These are phyloP conservation scores for Fusarium decemcellulare DNA, from an alignment of 2,329 filamentous ascomycete genomes.

Conservation along the genomic window DNA sequence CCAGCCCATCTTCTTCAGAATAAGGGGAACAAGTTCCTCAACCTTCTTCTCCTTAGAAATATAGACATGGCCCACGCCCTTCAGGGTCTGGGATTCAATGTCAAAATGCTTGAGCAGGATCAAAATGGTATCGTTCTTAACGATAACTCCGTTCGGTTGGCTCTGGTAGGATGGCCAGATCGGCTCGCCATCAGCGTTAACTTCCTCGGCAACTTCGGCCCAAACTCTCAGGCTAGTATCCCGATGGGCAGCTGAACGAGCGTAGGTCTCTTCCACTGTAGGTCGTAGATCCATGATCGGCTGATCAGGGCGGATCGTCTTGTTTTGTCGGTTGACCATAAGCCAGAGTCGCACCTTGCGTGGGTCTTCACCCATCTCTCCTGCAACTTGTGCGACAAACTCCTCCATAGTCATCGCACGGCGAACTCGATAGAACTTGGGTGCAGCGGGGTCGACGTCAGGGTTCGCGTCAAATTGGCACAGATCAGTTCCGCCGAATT, in stretches of 20 bases:
- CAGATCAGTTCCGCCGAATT: slow-evolving; percentile 88
- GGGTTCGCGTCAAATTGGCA: slow-evolving; percentile 75
- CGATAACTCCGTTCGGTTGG: slow-evolving; percentile 68
- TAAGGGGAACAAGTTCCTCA: slow-evolving; percentile 83
- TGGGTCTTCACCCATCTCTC: slow-evolving; percentile 77
- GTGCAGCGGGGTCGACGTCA: slow-evolving; percentile 78
- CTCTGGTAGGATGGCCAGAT: slow-evolving; percentile 78
- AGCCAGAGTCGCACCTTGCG: slow-evolving; percentile 88
- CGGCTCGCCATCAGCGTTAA: slow-evolving; percentile 76
- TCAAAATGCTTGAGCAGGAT: slow-evolving; percentile 97
- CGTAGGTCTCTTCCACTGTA: slow-evolving; percentile 79
- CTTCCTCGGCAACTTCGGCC: slow-evolving; percentile 82
- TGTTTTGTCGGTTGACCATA: slow-evolving; percentile 99
- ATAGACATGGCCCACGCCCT: slow-evolving; percentile 87
- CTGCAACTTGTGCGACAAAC: slow-evolving; percentile 78
- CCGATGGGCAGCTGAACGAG: slow-evolving; percentile 69
- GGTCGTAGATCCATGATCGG: slow-evolving; percentile 84
- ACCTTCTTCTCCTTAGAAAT: slow-evolving; percentile 91
- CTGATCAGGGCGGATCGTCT: slow-evolving; percentile 92
- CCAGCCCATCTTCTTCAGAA: slow-evolving; percentile 90
- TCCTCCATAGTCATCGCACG: slow-evolving; percentile 83
- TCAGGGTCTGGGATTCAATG: slow-evolving; percentile 79
- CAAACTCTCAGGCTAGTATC: slow-evolving; percentile 86
- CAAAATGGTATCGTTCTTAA: slow-evolving; percentile 78
- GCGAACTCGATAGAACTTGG: slow-evolving; percentile 80